Percentiles rank a stretch among this genome's conserved stretches.
Evolutionary conservation across 2,329 filamentous ascomycete genomes (phyloP).

Genomic region (Xylaria arbuscula): DNA sequence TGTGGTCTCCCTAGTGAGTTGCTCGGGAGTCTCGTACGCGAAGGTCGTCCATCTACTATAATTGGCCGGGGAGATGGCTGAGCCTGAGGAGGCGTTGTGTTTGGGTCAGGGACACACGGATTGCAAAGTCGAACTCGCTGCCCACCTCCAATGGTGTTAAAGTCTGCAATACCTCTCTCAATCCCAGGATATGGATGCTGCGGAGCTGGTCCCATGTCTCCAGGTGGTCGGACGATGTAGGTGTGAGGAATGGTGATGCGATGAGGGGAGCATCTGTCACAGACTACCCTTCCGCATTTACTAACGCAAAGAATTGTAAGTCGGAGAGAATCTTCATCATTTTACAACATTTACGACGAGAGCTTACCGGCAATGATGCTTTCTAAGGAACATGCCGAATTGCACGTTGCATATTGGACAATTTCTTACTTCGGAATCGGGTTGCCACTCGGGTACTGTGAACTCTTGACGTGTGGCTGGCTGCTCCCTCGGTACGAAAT

Average conservation of each 20-base stretch:
- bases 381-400: constrained; percentile 87
- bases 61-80: constrained; percentile 49
- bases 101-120: constrained; percentile 71
- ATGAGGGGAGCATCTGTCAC: constrained; percentile 89
- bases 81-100: constrained; percentile 65
- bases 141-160: constrained; percentile 62
- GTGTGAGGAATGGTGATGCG: constrained; percentile 93
- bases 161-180: constrained; percentile 57
- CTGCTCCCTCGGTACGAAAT: constrained; percentile 23
- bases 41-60: constrained; percentile 34
- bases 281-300: constrained; percentile 95
- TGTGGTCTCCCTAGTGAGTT: constrained; percentile 41
- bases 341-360: background rate
- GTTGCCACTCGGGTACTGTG: constrained; percentile 83
- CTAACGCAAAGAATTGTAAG: constrained; percentile 52
- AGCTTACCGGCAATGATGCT: constrained; percentile 88
- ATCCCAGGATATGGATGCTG: constrained; percentile 54
- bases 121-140: constrained; percentile 71
- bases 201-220: constrained; percentile 47
- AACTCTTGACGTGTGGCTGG: constrained; percentile 55
- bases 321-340: background rate
- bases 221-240: constrained; percentile 86
- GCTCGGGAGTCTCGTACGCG: constrained; percentile 61
- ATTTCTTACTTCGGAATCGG: constrained; percentile 81
- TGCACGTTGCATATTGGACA: constrained; percentile 86